Conservation (phyloP, 2,329 filamentous ascomycete genomes). For the Cordyceps farinosa region DNA sequence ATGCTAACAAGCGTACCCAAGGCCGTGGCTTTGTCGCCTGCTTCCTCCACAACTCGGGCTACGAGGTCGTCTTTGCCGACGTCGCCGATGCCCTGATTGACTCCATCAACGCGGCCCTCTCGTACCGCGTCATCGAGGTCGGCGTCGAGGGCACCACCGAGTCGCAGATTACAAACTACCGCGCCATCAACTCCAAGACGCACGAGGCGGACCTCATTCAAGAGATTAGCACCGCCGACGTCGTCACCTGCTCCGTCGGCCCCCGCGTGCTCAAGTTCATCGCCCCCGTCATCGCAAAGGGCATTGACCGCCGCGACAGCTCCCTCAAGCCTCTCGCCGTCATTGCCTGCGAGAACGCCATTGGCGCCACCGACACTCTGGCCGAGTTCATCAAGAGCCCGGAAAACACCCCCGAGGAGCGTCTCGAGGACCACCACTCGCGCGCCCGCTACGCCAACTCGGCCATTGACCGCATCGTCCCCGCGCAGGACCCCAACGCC, state of each 20-base stretch:
- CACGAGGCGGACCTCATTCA: conserved; percentile 77
- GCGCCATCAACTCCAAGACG: conserved; percentile 90
- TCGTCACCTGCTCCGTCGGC: conserved; percentile 95
- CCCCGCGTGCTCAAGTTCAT: conserved; percentile 96
- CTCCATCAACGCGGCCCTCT: conserved; percentile 67
- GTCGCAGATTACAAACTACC: conserved; percentile 90
- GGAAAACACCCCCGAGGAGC: conserved; percentile 65
- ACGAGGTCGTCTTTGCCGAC: conserved; percentile 94
- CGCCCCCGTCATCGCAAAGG: conserved; percentile 91
- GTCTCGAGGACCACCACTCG: conserved; percentile 63
- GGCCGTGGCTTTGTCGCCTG: conserved; percentile 80
- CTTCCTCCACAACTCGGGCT: conserved; percentile 92
- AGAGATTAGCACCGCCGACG: conserved; percentile 80
- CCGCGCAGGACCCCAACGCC: conserved; percentile 74
- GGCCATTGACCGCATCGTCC: conserved; percentile 96
- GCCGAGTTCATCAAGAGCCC: conserved; percentile 74
- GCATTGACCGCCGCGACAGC: conserved; percentile 70
- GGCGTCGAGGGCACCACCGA: conserved; percentile 76
- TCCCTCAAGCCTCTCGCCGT: conserved; percentile 68
- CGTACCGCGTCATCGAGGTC: conserved; percentile 91
- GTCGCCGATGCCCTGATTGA: conserved; percentile 83
- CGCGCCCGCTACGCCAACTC: conserved; percentile 94
- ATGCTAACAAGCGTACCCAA: conserved; percentile 21
- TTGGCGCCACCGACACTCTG: conserved; percentile 87
- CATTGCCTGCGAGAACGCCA: conserved; percentile 97